Conservation (phyloP, 768 basidiomycete species). For the Trametes villosa region DNA sequence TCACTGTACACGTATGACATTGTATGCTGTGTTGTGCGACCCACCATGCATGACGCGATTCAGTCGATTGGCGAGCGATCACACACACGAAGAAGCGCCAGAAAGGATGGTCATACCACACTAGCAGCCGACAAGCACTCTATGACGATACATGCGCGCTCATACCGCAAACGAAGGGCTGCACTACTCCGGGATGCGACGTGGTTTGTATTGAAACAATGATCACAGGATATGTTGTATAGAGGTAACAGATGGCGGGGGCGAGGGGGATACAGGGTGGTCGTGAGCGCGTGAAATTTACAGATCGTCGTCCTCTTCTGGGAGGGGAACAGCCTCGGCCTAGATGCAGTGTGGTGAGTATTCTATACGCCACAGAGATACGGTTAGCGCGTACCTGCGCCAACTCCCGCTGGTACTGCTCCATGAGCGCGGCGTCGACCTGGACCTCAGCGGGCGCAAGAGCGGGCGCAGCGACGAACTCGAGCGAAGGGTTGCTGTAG, state of each 20-base stretch:
- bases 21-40: too few species aligned
- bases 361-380: background rate
- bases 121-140: slow-evolving; percentile 13
- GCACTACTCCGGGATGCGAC: slow-evolving; percentile 17
- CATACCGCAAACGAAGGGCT: slow-evolving; percentile 1
- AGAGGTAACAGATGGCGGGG: slow-evolving; percentile 22
- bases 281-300: slow-evolving; percentile 24
- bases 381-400: slow-evolving; percentile 49
- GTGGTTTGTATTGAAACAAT: slow-evolving; percentile 29
- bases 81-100: background rate
- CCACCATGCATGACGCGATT: background rate
- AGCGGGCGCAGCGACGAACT: slow-evolving; percentile 96
- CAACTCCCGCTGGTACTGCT: slow-evolving; percentile 80
- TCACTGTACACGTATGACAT: too few species aligned
- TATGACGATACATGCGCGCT: slow-evolving; percentile 11
- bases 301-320: slow-evolving; percentile 91
- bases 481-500: slow-evolving; percentile 77
- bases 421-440: slow-evolving; percentile 80
- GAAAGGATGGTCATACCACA: slow-evolving; percentile 17
- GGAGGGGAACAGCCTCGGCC: slow-evolving; percentile 93
- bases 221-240: slow-evolving; percentile 28
- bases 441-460: slow-evolving; percentile 92
- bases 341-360: slow-evolving; percentile 34
- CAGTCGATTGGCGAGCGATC: background rate
- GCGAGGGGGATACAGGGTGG: slow-evolving; percentile 18